These are phyloP conservation scores for Plectranthus barbatus DNA, from an alignment of 257 asterid species.

Conservation along the genomic window DNA sequence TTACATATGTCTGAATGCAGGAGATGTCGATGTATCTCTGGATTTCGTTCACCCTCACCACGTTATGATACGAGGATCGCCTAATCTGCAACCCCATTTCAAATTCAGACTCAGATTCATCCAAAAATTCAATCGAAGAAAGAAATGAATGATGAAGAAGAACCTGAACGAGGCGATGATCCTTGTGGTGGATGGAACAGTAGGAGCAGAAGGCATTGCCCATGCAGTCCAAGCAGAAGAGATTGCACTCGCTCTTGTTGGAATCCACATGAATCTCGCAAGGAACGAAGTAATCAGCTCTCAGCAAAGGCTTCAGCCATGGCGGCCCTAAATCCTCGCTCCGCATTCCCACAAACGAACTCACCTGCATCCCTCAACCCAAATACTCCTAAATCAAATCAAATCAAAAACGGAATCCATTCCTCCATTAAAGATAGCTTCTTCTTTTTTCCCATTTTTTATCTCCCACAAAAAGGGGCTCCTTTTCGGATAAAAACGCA, in stretches of 20 bases:
- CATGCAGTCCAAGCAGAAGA: conserved; percentile 75
- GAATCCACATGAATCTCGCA: conserved; percentile 44
- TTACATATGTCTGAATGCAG: conserved; percentile 48
- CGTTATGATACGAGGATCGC: conserved; percentile 47
- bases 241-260: conserved; percentile 49
- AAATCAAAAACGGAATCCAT: not conserved
- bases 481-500: too few relatives aligned
- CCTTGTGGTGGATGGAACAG: conserved; percentile 43
- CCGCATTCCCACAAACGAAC: conserved; percentile 25
- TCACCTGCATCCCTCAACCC: conserved; percentile 25
- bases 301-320: conserved; percentile 57
- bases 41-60: conserved; percentile 48
- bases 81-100: conserved; percentile 30
- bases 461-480: too few relatives aligned
- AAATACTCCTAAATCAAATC: not conserved
- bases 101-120: too few relatives aligned
- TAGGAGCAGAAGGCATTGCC: conserved; percentile 52
- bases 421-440: not conserved
- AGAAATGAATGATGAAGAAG: too few relatives aligned
- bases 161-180: conserved; percentile 59
- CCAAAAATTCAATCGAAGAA: too few relatives aligned
- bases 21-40: conserved; percentile 46
- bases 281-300: conserved; percentile 40
- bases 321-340: conserved; percentile 32
- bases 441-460: too few relatives aligned